Base-by-base conservation (phyloP, 148 eudicot species). In the Euryodendron excelsum region DNA sequence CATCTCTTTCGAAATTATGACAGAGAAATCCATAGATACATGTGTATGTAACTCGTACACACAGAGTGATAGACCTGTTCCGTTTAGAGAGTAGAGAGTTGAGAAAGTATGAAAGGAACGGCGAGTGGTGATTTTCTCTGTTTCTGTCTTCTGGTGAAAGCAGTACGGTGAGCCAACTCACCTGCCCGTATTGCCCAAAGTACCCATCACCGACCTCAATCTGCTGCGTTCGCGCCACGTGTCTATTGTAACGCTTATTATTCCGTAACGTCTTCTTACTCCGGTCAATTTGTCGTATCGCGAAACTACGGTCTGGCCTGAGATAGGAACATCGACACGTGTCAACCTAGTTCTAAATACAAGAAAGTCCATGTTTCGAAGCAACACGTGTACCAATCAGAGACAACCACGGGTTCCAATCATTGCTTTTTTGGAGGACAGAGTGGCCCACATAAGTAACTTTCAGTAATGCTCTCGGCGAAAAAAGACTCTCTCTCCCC, bases 251-350 rank as follows among this genome's bases (percentile, higher is more conserved):
- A 69, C 73, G 55, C 33, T 44, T 69, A 34, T 14, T 23, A 11
- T 69, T 27, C 56, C 55, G 33, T 25, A 45, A 45, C 18, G 55
- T 21, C 45, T 69, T 69, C 73, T 69, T 25, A 55, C 21, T n/a
- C 25, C 15, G 55, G 73, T 69, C 73, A 69, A 69, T 69, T 69
- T 44, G 11, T 28, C 53, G 73, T 69, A n/a, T 69, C 73, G 34
- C 53, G 73, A 69, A 23, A 45, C 10, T 13, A 25, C 20, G 20
- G 2, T 23, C 5, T 9, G 48, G 5, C 10, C 2, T 15, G 23
- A 10, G 18, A 2, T n/a, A 18, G 0, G 33, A 4, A 41, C 10
- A 0, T 44, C 56, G 74, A 70, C 56, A 70, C 58, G 74, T 70
- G 58, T 70, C 58, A 17, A 70, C 1, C 0, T 1, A 28, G 3